phyloP scores from a whole-genome alignment of 2,329 filamentous ascomycete species.

The Scedosporium minutisporum region DNA sequence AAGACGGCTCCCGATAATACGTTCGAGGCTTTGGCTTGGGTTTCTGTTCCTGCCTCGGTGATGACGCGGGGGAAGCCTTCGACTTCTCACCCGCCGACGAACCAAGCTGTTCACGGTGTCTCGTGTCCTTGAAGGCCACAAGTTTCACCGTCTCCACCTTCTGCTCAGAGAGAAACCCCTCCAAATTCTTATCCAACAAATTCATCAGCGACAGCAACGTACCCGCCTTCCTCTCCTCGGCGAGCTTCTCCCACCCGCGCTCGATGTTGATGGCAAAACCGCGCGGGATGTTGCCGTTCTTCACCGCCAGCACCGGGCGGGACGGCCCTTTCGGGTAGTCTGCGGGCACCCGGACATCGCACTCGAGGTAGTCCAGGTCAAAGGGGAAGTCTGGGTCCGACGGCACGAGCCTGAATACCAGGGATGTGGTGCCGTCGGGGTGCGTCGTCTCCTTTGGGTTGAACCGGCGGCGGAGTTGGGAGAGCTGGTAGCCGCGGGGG shows the following conservation, averaged over 20 bases:
- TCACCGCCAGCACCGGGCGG: slow-evolving; percentile 50
- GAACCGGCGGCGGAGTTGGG: slow-evolving; percentile 62
- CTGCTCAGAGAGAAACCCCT: slow-evolving; percentile 57
- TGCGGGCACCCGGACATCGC: slow-evolving; percentile 54
- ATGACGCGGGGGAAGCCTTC: background rate
- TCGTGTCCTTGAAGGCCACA: slow-evolving; percentile 48
- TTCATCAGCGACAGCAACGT: slow-evolving; percentile 61
- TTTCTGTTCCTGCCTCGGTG: background rate
- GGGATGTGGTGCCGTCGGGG: slow-evolving; percentile 39
- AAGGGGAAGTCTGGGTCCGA: slow-evolving; percentile 81
- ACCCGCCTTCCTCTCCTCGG: slow-evolving; percentile 39
- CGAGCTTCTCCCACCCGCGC: slow-evolving; percentile 59
- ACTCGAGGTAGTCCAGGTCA: slow-evolving; percentile 60
- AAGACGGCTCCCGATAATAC: slow-evolving; percentile 37
- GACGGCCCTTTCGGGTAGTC: slow-evolving; percentile 44
- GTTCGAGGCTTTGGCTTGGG: background rate
- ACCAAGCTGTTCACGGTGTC: slow-evolving; percentile 26
- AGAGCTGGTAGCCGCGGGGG: slow-evolving; percentile 64
- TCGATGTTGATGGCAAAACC: slow-evolving; percentile 71
- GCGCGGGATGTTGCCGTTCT: slow-evolving; percentile 59
- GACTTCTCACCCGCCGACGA: background rate
- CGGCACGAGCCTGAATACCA: slow-evolving; percentile 57
- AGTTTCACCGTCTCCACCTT: slow-evolving; percentile 66
- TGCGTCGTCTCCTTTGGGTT: slow-evolving; percentile 34
- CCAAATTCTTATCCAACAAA: slow-evolving; percentile 62